Base-by-base conservation (phyloP, 1,139 yeast genomes). In the Arxiozyma telluris region DNA sequence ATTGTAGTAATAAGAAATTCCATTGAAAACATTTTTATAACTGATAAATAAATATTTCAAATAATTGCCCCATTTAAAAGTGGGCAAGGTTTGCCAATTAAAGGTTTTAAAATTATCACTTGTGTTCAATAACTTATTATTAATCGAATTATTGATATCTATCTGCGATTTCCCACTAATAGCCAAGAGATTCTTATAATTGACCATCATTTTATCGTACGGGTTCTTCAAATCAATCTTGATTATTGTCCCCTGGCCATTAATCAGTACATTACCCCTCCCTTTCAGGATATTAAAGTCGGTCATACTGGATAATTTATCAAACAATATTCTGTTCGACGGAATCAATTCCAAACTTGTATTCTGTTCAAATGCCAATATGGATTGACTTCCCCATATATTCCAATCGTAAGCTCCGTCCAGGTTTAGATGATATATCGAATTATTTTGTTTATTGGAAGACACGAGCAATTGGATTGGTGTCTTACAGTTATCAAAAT, bases 391-490 rank as follows among this genome's bases (percentile, higher is more conserved):
- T 2, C 69, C 70, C 57, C 60, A 63, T 5, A 68, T 59, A 50
- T 63, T 62, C 72, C 72, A 68, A 55, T 68, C 71, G 8, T 54
- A 52, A 1, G 65, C 55, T 1, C 71, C 71, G 42, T 64, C 61
- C 30, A 68, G 53, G 18, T 59, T 61, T 44, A 68, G 50, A 18
- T 62, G 61, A 44, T 64, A 65, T 11, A 68, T 50, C 1, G 68
- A 45, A 30, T 45, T 45, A 18, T 38, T 30, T 17, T 38, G 51
- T 41, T 53, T 53, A 41, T 55, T 51, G 20, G 58, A 52, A 15
- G 58, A 55, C 17, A 55, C 43, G 52, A 39, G 11, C 49, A 50
- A 47, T 52, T 53, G 25, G 49, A 52, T 47, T 56, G 55, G 17
- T 53, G 43, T 8, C 48, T 18, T 20, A 22, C 34, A 12, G 51